A percentile compares a stretch with the other conserved stretches of the same genome.
These are phyloP conservation scores for Nematodospora anomalae DNA, from an alignment of 1,139 yeast genomes.

Conservation along the genomic window DNA sequence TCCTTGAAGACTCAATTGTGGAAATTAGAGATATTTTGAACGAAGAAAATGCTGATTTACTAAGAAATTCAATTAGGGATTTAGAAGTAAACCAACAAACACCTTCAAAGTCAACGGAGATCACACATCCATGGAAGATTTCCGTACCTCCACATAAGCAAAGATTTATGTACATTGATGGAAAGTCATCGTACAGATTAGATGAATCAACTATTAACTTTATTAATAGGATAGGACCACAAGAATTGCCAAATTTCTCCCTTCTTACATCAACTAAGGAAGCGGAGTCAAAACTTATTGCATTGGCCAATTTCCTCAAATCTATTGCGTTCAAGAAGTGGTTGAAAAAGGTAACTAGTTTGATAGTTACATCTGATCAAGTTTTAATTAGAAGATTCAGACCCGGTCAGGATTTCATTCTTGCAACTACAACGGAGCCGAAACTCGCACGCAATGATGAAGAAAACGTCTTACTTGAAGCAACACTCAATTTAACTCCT, in stretches of 20 bases:
- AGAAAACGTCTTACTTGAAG: slow-evolving; percentile 58
- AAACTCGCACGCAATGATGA: slow-evolving; percentile 38
- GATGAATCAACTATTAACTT: slow-evolving; percentile 26
- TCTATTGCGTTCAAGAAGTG: slow-evolving; percentile 69
- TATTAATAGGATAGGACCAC: slow-evolving; percentile 40
- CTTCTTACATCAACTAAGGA: slow-evolving; percentile 19
- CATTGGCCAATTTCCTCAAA: slow-evolving; percentile 58
- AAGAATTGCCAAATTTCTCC: slow-evolving; percentile 56
- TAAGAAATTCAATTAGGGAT: slow-evolving; percentile 50
- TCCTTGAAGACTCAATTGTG: slow-evolving; percentile 67
- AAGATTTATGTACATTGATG: slow-evolving; percentile 80
- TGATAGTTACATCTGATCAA: slow-evolving; percentile 65
- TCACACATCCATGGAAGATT: slow-evolving; percentile 77
- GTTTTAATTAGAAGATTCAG: slow-evolving; percentile 80
- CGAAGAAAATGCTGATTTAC: slow-evolving; percentile 46
- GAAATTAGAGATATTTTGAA: slow-evolving; percentile 67
- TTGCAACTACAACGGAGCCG: slow-evolving; percentile 75
- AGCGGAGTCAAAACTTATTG: slow-evolving; percentile 38
- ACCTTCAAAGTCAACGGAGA: slow-evolving; percentile 59
- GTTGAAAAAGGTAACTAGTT: slow-evolving; percentile 62
- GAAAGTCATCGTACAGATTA: slow-evolving; percentile 39
- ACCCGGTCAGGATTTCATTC: slow-evolving; percentile 91
- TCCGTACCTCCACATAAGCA: slow-evolving; percentile 95
- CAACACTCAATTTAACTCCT: slow-evolving; percentile 78
- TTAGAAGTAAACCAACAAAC: slow-evolving; percentile 56